A percentile compares a stretch with the other conserved stretches of the same genome.
These are phyloP conservation scores for Ophiostoma ips DNA, from an alignment of 2,329 filamentous ascomycete species.

Conservation along the genomic window DNA sequence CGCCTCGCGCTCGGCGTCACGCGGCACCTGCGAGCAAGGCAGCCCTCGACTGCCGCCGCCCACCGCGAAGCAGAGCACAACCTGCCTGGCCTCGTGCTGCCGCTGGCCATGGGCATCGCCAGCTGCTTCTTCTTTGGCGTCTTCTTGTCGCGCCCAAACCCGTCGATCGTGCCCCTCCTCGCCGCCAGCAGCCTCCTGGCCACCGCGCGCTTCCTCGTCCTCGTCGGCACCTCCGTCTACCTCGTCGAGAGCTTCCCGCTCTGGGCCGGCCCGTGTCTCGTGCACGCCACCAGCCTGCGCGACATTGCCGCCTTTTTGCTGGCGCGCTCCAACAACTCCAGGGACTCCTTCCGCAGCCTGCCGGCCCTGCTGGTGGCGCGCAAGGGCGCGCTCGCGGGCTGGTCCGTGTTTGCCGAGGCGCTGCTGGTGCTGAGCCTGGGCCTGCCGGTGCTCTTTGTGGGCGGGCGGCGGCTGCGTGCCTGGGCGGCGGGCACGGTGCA, in stretches of 20 bases:
- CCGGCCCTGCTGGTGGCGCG: constrained; percentile 18
- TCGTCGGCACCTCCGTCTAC: constrained; percentile 20
- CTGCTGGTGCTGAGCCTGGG: constrained; percentile 20
- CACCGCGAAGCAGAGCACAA: constrained; percentile 21
- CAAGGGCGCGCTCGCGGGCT: constrained; percentile 17
- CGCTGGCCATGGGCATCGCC: constrained; percentile 17
- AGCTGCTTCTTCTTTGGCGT: constrained; percentile 21
- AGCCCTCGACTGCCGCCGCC: too few relatives aligned
- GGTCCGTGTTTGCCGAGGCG: constrained; percentile 20
- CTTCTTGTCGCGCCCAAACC: constrained; percentile 15
- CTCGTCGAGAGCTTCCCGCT: constrained; percentile 22
- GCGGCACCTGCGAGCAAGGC: constrained; percentile 10
- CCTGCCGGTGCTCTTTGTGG: constrained; percentile 18
- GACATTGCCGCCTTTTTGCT: constrained; percentile 20
- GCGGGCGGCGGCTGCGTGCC: constrained; percentile 16
- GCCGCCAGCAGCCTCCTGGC: constrained; percentile 18
- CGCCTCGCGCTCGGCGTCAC: constrained; percentile 18
- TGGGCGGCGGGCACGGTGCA: constrained; percentile 19
- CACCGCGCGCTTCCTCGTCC: constrained; percentile 18
- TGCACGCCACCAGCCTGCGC: constrained; percentile 21
- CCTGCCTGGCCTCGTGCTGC: constrained; percentile 20
- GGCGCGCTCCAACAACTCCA: not conserved
- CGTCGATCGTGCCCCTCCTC: constrained; percentile 16
- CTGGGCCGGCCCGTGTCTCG: constrained; percentile 21
- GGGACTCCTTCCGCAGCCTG: constrained; percentile 11